A percentile compares a stretch with the other conserved stretches of the same genome.
These are phyloP conservation scores for Westerdykella sp. DNA, from an alignment of 2,329 filamentous ascomycete species.

Conservation along the genomic window DNA sequence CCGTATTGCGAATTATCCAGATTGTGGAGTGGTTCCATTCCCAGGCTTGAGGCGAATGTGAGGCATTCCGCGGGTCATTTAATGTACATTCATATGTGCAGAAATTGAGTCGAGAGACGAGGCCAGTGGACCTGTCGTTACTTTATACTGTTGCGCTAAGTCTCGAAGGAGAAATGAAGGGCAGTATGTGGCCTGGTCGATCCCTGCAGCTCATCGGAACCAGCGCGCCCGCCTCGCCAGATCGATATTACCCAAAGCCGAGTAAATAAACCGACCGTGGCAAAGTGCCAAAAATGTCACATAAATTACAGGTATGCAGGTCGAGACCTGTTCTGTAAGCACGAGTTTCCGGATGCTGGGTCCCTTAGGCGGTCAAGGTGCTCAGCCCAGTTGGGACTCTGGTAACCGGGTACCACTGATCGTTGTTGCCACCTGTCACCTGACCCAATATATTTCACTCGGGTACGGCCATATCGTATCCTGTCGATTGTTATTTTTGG, in stretches of 20 bases:
- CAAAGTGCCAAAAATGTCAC: constrained; percentile 18
- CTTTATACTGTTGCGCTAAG: constrained; percentile 10
- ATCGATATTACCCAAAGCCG: constrained; percentile 26
- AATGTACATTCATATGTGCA: constrained; percentile 20
- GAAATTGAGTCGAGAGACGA: constrained; percentile 12
- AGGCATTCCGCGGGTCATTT: constrained; percentile 7
- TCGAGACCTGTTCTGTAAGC: constrained; percentile 34
- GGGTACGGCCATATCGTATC: constrained; percentile 18
- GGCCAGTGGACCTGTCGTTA: constrained; percentile 10
- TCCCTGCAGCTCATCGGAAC: constrained; percentile 19
- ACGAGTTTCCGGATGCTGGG: constrained; percentile 16
- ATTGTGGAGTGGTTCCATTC: constrained; percentile 9
- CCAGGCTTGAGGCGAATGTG: constrained; percentile 15
- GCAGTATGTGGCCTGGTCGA: constrained; percentile 14
- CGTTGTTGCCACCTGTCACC: constrained; percentile 18
- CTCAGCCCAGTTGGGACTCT: constrained; percentile 2
- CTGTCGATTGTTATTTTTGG: constrained; percentile 24
- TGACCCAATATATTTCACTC: constrained; percentile 18
- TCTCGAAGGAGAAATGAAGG: constrained; percentile 7
- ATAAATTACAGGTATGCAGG: constrained; percentile 25
- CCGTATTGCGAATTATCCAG: constrained; percentile 24
- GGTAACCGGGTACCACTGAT: not conserved
- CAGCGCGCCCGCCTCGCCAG: constrained; percentile 11
- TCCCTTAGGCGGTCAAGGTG: constrained; percentile 2
- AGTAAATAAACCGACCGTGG: constrained; percentile 19